phyloP scores from a whole-genome alignment of 495 filamentous ascomycete genomes.

The Trichoderma virens region DNA sequence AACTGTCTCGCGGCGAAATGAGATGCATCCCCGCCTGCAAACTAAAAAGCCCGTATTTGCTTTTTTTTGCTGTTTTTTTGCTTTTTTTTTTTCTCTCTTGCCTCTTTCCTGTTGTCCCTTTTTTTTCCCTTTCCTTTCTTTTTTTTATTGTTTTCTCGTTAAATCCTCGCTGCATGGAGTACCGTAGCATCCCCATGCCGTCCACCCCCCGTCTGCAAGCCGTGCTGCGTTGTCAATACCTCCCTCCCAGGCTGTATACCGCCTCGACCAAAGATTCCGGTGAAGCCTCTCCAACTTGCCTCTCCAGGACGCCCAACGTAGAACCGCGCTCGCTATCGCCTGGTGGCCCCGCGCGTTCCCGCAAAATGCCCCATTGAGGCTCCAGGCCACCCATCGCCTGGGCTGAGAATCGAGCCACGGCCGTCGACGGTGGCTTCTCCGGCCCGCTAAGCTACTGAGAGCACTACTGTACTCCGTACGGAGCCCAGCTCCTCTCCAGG shows the following conservation, averaged over 20 bases:
- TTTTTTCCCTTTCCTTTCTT: neutral
- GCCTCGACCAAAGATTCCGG: neutral
- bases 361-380: constrained; percentile 7
- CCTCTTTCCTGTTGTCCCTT: neutral
- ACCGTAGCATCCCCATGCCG: neutral
- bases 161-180: neutral
- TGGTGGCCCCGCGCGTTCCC: constrained; percentile 7
- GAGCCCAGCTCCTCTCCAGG: neutral
- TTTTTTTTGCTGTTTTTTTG: neutral
- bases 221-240: no score
- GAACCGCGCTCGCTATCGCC: constrained; percentile 8
- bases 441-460: constrained; percentile 2
- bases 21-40: neutral
- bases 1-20: neutral
- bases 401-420: constrained; percentile 9
- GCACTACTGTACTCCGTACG: neutral
- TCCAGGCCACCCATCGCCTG: constrained; percentile 1
- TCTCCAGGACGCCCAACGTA: constrained; percentile 3
- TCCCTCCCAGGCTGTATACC: no score
- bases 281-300: neutral
- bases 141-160: neutral
- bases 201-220: neutral
- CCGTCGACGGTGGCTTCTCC: constrained; percentile 6
- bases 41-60: neutral
- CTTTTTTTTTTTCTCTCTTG: neutral